Base-by-base conservation (phyloP, 179 eudicot genomes). In the Corrigiola litoralis region DNA sequence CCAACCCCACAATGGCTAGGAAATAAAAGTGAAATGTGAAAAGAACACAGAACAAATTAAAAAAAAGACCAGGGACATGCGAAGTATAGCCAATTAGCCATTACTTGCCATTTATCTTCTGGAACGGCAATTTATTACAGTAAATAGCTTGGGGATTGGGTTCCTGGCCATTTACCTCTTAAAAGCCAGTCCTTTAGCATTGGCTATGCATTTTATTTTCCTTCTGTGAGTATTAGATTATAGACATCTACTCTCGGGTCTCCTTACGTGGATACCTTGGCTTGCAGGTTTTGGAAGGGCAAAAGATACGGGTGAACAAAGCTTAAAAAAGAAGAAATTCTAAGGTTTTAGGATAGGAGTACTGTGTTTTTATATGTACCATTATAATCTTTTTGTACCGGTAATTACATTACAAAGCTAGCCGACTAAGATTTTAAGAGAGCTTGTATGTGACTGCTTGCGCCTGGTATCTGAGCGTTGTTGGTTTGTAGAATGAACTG, bases 221-320 rank as follows among this genome's bases (percentile, higher is more conserved):
- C 9, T 17, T 45, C 16, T 18, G 27, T 20, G 36, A 14, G 40
- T 12, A 49, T 41, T 3, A 4, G 17, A 27, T 27, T 37, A 12
- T 53, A 11, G 17, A 51, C 16, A 69, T 21, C 31, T 2, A 4
- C 33, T 50, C 16, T 61, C n/a, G 24, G 6, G 45, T 37, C 29
- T 46, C 25, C 62, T 74, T 9, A 63, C 46, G 33, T 17, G 12
- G 36, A 44, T 24, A 8, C 12, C 50, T 51, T 59, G 61, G 47
- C 25, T 63, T 79, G 83, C 85, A 92, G 98, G 81, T 69, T 33
- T 79, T 92, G 59, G 96, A 87, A 80, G 98, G 98, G 57, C 98
- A 92, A 82, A 84, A 83, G 57, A 85, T 92, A 31, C 91, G 98
- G 16, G 96, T 89, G 23, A 92, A 89, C 76, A 92, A 82, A 75